Evolutionary conservation across 257 asterid species (phyloP).

Genomic region (Lavandula angustifolia): DNA sequence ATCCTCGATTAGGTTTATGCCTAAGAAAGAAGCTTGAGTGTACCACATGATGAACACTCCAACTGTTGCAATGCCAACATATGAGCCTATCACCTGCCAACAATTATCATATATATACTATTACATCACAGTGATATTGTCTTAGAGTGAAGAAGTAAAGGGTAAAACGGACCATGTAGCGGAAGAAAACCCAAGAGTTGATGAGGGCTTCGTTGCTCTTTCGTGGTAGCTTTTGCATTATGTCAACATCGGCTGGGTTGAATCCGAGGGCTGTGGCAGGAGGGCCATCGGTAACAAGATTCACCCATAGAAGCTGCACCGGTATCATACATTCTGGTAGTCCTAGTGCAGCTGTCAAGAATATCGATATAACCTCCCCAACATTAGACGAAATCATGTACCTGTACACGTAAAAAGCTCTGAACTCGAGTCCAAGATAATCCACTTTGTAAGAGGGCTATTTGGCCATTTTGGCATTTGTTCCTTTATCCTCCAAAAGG

Average conservation of each 20-base stretch:
- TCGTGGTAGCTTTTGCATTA: conserved; percentile 86
- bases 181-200: conserved; percentile 76
- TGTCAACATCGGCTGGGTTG: conserved; percentile 86
- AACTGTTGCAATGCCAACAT: conserved; percentile 85
- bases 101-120: no score
- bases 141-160: background rate
- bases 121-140: no score
- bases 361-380: conserved; percentile 88
- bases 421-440: background rate
- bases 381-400: conserved; percentile 92
- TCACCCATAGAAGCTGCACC: conserved; percentile 92
- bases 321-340: conserved; percentile 90
- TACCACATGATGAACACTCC: conserved; percentile 88
- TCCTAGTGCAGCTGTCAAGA: conserved; percentile 82
- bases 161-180: conserved; percentile 40
- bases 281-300: conserved; percentile 95
- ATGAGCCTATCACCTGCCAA: conserved; percentile 78
- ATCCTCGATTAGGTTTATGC: conserved; percentile 59
- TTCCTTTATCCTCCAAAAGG: background rate
- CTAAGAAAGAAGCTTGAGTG: conserved; percentile 77
- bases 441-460: background rate
- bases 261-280: conserved; percentile 96
- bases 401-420: conserved; percentile 39
- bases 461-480: background rate
- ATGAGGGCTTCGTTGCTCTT: conserved; percentile 76